Evolutionary conservation across 495 filamentous ascomycete genomes (phyloP).

Genomic region (Penicillium verhagenii): DNA sequence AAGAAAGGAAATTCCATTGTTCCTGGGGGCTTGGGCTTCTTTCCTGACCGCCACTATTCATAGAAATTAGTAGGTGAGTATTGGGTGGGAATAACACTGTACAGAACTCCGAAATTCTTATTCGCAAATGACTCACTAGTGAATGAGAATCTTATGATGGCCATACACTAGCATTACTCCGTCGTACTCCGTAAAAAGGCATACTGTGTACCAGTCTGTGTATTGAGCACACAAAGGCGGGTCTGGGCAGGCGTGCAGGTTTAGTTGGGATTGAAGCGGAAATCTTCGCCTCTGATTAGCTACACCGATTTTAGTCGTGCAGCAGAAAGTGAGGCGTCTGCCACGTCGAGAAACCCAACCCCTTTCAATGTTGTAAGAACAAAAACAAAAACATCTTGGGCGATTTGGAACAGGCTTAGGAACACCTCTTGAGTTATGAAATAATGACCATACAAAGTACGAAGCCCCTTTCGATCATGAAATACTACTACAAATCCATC

Average conservation of each 20-base stretch:
- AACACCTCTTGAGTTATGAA: too few species aligned
- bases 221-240: not conserved
- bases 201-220: too few species aligned
- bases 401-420: too few species aligned
- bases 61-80: not conserved
- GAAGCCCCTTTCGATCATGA: too few species aligned
- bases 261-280: not conserved
- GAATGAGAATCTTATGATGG: too few species aligned
- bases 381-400: too few species aligned
- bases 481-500: too few species aligned
- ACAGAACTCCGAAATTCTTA: not conserved
- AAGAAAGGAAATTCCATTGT: not conserved
- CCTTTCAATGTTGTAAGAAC: too few species aligned
- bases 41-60: slow-evolving; percentile 24
- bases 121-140: not conserved
- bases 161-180: too few species aligned
- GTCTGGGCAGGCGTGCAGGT: slow-evolving; percentile 7
- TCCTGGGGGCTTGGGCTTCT: not conserved
- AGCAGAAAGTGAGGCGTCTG: slow-evolving; percentile 7
- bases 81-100: too few species aligned
- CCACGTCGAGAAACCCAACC: slow-evolving; percentile 1
- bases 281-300: not conserved
- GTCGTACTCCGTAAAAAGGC: too few species aligned
- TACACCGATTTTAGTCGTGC: not conserved
- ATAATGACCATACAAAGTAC: too few species aligned